A percentile compares a stretch with the other conserved stretches of the same genome.
These are phyloP conservation scores for Ophiostoma populinum DNA, from an alignment of 2,329 filamentous ascomycete genomes.

Conservation along the genomic window DNA sequence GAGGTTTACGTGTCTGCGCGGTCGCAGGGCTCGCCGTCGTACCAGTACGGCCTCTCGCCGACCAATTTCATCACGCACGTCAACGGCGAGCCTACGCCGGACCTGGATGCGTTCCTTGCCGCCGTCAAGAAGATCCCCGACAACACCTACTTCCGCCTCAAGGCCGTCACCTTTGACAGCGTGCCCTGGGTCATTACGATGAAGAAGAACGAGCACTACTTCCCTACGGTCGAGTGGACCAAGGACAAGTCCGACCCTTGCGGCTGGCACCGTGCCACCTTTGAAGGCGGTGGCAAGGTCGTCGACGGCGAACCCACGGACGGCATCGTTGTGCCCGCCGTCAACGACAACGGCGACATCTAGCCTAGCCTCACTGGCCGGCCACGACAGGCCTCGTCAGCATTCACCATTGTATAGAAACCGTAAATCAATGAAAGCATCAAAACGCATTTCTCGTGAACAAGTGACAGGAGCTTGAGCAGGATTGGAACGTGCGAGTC, in stretches of 20 bases:
- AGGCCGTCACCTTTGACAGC: constrained; percentile 96
- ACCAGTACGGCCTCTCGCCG: constrained; percentile 80
- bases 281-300: constrained; percentile 36
- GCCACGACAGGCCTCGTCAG: no score
- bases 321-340: constrained; percentile 23
- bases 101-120: constrained; percentile 62
- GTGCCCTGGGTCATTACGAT: constrained; percentile 99
- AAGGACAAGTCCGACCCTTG: constrained; percentile 41
- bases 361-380: no score
- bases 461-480: no score
- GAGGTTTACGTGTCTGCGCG: constrained; percentile 91
- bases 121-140: constrained; percentile 80
- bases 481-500: neutral
- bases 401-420: no score
- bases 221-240: constrained; percentile 53
- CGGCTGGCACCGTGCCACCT: constrained; percentile 46
- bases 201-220: constrained; percentile 99
- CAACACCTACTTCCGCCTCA: constrained; percentile 94
- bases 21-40: constrained; percentile 65
- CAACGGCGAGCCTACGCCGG: constrained; percentile 71
- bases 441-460: no score
- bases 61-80: constrained; percentile 97
- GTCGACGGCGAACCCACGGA: constrained; percentile 37
- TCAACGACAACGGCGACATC: constrained; percentile 23
- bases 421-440: no score